Evolutionary conservation across 768 basidiomycete species (phyloP), one percentile per base, ranked within the genome.

Genomic region (Termitomyces sp.): DNA sequence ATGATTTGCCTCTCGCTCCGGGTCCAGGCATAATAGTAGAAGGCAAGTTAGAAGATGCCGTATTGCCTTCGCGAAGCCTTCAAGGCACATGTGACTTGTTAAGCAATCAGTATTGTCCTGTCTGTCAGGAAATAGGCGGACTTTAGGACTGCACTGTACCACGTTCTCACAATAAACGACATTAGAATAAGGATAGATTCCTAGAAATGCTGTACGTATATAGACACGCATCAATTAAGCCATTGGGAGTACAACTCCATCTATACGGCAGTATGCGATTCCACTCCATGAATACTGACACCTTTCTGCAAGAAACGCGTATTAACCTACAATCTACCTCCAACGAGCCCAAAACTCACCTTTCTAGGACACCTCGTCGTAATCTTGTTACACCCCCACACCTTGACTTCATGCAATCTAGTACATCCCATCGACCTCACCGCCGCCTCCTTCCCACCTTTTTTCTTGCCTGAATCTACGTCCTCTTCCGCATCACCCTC

Each of bases 341-440:
- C 16, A 38, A 32, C 30, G 8, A 14, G 20, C 5, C 56, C 48
- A 38, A 54, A 33, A 59, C 74, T 50, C 56, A 78, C 79, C 75
- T 74, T 79, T 54, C 64, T 68, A 1, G 75, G 74, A 66, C 77
- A 80, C 57, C 64, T 63, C n/a, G 61, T 64, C 8, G 74, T 77
- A 43, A 82, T 69, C 61, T 74, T 74, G 64, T 81, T 82, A 63
- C 82, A 84, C 10, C 82, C 82, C 81, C 81, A 84, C 2, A 80
- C 72, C 66, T 80, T 83, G 47, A 84, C 60, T 64, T 82, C 80
- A 60, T 68, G 62, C 51, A 84, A 58, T 46, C 69, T 66, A 56
- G 56, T 64, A 59, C 81, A 82, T 5, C 75, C 74, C n/a, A 32
- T 56, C 20, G 59, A 57, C 8, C 47, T 63, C 0, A 65, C 43